Evolutionary conservation across 192 early-diverging fungal species (phyloP).

Genomic region (Podila epicladia): DNA sequence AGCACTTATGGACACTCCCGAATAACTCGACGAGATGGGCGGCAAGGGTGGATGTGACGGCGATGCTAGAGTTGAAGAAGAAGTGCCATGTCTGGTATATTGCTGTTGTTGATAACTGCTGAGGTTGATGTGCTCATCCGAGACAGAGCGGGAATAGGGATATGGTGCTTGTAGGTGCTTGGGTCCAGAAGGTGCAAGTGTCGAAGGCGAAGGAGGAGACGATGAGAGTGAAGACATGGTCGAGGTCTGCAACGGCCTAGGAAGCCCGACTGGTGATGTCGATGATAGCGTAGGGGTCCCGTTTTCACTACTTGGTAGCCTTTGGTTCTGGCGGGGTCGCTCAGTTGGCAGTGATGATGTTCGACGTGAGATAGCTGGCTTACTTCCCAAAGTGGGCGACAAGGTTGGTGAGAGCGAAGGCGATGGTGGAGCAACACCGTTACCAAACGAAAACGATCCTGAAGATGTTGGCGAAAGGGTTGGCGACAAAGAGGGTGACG

Average conservation of each 20-base stretch:
- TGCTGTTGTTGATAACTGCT: not conserved
- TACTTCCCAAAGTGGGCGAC: not conserved
- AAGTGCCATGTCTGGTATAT: not conserved
- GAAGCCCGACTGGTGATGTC: too few species aligned
- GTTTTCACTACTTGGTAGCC: slow-evolving; percentile 22
- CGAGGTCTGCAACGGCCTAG: too few species aligned
- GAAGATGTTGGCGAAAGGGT: not conserved
- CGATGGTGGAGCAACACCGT: slow-evolving; percentile 5
- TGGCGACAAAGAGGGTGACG: not conserved
- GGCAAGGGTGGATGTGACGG: not conserved
- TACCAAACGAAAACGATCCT: not conserved
- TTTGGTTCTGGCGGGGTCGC: slow-evolving; percentile 9
- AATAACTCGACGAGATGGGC: not conserved
- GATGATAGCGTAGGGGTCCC: not conserved
- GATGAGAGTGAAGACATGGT: too few species aligned
- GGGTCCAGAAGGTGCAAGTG: not conserved
- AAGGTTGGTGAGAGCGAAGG: slow-evolving; percentile 4
- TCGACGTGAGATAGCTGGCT: slow-evolving; percentile 15
- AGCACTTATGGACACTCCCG: not conserved
- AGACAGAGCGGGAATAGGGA: not conserved
- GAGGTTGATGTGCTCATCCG: not conserved
- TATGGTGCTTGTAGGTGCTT: not conserved
- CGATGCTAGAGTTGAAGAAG: not conserved
- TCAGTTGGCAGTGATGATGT: slow-evolving; percentile 27
- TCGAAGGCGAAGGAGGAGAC: not conserved